Base-by-base conservation (phyloP, 2,329 filamentous ascomycete species). In the Pyrenochaeta sp. region DNA sequence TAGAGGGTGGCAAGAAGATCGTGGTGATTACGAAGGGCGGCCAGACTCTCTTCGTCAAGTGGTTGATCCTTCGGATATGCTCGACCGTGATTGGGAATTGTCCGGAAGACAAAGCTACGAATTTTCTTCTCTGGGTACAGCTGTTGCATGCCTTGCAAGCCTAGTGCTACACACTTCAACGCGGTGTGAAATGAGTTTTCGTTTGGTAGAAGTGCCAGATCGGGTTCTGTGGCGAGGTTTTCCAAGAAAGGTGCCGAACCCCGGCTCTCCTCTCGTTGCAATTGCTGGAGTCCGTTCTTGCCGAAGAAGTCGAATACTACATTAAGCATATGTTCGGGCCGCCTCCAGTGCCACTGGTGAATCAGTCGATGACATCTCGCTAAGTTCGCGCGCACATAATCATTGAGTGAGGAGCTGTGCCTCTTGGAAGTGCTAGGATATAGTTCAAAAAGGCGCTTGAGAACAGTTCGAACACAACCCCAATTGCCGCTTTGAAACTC, bases 1-100 rank as follows among this genome's bases (percentile, higher is more conserved):
- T 85, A 85, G 10, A 86, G 69, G 3, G 80, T 81, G 41, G 78
- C 81, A 0, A 86, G 72, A 11, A 86, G 71, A 55, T 85, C 81
- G 51, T 84, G 81, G 45, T 86, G 81, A 52, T 85, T 86, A 34
- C 81, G 76, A 31, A 85, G 67, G 1, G 82, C 81, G 37, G 81
- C 76, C 9, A 85, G 67, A 50, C 82, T 81, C 42, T 77, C 73
- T 39, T 78, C 73, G 20, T 72, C 73, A 10, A 85, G 61, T 4
- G 74, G 67, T 45, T 80, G 71, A 19, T 85, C 82, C 58, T 84
- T 85, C 2, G 76, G 80, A 60, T 83, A 83, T 5, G 71, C 76
- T n/a, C 81, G 77, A 3, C 80, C 81, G 59, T 85, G 81, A 43
- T 84, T 85, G 3, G 83, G 83, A 21, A 84, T 73, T 17, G 81